Base-by-base conservation (phyloP, 1,284 basidiomycete species). In the Ustilago lituana region DNA sequence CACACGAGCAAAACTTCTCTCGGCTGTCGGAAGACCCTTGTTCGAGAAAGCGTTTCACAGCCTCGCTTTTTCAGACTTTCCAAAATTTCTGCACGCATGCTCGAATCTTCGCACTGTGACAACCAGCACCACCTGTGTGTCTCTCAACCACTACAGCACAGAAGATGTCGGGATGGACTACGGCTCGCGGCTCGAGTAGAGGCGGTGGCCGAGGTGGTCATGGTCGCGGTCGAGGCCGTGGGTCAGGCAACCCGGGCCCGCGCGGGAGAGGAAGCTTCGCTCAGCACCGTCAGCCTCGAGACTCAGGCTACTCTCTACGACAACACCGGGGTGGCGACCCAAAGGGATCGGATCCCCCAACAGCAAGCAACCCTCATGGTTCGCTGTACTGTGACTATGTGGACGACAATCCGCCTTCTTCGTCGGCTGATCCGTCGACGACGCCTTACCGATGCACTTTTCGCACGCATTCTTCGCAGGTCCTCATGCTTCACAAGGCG, bases 401-500 rank as follows among this genome's bases (percentile, higher is more conserved):
- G 6, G 68, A 70, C 45, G 58, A 49, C 7, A 55, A 55, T 20
- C 62, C 60, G 19, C 50, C 56, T n/a, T 57, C 59, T 4, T 51
- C 50, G 0, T 59, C 61, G 23, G 24, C 53, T 10, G 49, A 53
- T 4, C 40, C 57, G n/a, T 22, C 57, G 12, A 45, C 43, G 15
- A 52, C 39, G 4, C 38, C 57, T 6, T 39, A 24, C 14, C 51
- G 48, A 36, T 77, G 74, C 49, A 33, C 23, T n/a, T 77, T 68
- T 31, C 57, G 54, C 33, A 53, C 49, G 4, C 36, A 51, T 22
- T 73, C 73, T 6, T 45, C 61, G 5, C 45, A 75, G 9, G 56
- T 63, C 14, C 57, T 81, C 5, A 70, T 67, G 59, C 73, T 81
- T 1, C 79, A 81, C 61, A 74, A 73, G 35, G 78, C 78, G 6